Evolutionary conservation across 2,329 filamentous ascomycete species (phyloP), one percentile per base, ranked within the genome.

Genomic region (Arthrobotrys iridis): DNA sequence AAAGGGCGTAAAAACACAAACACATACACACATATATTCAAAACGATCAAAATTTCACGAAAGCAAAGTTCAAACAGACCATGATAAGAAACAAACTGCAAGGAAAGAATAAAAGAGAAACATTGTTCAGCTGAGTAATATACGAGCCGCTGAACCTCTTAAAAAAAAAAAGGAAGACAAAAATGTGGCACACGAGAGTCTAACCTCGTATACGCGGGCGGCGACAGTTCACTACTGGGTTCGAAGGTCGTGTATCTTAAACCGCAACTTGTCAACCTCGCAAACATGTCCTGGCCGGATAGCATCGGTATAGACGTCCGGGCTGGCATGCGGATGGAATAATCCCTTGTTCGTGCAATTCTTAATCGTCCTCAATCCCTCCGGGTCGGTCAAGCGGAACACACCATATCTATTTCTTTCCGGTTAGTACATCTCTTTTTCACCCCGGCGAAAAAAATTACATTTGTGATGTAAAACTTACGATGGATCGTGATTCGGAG

Each of bases 351-450:
- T 88, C 1, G 84, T 89, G 83, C 95, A 99, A 41, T 89, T 87
- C 46, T 96, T 84, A 33, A 99, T 90, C n/a, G 92, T 88, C 77
- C 91, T 89, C 78, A 98, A 86, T 0, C 95, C 95, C 0, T 95
- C 94, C 0, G 95, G 95, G 82, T 97, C 92, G 0, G 95, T 99
- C 3, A 99, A 85, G 33, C 95, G 89, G 83, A 98, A 99, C 22
- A 96, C 91, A 55, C 95, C 95, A 85, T 92, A 94, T 76, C 92
- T 94, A 52, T 0, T 55, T 11, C 2, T 48, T n/a, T n/a, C n/a
- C n/a, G 57, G 22, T 65, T 18, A 75, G 75, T 40, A 64, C 1
- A 81, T 80, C 37, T 66, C 18, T 41, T 64, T 37, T 18, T 15
- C 8, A 45, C 4, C 10, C n/a, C n/a, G n/a, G n/a, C n/a, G n/a